A percentile compares a stretch with the other conserved stretches of the same genome.
These are phyloP conservation scores for Neurospora tetrasperma DNA, from an alignment of 495 filamentous ascomycete species.

Conservation along the genomic window DNA sequence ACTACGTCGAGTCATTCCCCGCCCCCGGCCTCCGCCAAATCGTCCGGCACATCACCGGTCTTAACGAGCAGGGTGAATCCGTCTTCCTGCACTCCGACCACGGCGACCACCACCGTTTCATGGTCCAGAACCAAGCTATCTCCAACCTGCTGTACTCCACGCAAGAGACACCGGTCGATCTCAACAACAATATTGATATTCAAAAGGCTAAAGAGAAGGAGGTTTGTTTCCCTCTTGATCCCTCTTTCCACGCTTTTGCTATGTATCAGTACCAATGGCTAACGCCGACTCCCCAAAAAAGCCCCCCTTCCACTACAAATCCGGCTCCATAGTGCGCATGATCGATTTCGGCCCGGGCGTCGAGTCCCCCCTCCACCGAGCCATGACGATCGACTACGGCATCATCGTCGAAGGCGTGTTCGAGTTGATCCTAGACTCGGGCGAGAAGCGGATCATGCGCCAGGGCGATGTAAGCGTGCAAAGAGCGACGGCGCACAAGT, in stretches of 20 bases:
- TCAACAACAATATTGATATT: neutral
- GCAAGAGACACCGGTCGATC: neutral
- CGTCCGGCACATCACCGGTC: neutral
- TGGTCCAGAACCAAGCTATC: neutral
- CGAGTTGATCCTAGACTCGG: conserved; percentile 42
- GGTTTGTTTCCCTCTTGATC: neutral
- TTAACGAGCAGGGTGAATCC: neutral
- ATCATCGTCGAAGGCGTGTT: conserved; percentile 53
- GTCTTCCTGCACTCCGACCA: neutral
- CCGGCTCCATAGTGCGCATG: neutral
- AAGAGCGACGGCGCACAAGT: conserved; percentile 49
- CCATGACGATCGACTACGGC: conserved; percentile 53
- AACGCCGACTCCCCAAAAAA: too few species aligned
- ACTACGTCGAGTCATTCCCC: neutral
- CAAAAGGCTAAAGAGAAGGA: neutral
- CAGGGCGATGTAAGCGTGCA: conserved; percentile 46
- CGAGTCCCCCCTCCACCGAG: conserved; percentile 45
- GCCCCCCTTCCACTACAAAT: neutral
- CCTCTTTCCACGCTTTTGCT: too few species aligned
- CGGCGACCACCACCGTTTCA: neutral
- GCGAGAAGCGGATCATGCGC: conserved; percentile 40
- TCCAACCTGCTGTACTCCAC: neutral
- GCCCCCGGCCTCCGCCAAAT: neutral
- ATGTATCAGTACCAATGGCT: too few species aligned
- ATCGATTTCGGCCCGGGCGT: conserved; percentile 37